A percentile compares a stretch with the other conserved stretches of the same genome.
Conservation (phyloP, 2,329 filamentous ascomycete species). For the Coleophoma cylindrospora region DNA sequence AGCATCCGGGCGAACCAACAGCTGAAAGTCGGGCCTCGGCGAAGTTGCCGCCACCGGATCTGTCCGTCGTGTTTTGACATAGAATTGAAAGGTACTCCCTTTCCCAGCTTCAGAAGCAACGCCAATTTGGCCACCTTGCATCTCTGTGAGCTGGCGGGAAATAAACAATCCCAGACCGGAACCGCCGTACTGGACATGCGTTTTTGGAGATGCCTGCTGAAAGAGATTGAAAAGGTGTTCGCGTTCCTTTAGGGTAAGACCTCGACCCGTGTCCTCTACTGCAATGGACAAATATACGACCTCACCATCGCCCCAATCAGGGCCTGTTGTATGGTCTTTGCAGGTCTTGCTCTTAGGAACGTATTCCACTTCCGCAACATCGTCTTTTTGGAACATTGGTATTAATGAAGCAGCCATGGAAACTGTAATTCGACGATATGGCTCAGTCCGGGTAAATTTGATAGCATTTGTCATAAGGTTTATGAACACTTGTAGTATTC, state of each 20-base stretch:
- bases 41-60: conserved; percentile 15
- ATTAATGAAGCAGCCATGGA: conserved; percentile 28
- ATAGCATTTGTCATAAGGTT: conserved; percentile 77
- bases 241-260: conserved; percentile 63
- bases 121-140: conserved; percentile 75
- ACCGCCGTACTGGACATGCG: conserved; percentile 74
- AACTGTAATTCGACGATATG: conserved; percentile 48
- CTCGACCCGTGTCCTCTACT: conserved; percentile 73
- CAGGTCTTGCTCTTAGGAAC: conserved; percentile 2
- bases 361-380: conserved; percentile 7
- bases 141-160: conserved; percentile 67
- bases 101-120: conserved; percentile 61
- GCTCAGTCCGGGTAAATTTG: conserved; percentile 68
- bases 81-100: conserved; percentile 68
- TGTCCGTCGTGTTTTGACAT: conserved; percentile 53
- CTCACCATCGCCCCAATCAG: conserved; percentile 25
- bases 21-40: conserved; percentile 9
- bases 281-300: conserved; percentile 66
- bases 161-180: conserved; percentile 76
- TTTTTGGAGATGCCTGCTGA: conserved; percentile 69
- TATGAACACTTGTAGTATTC: conserved; percentile 73
- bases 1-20: conserved; percentile 9
- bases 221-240: conserved; percentile 75
- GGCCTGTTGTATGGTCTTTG: conserved; percentile 7
- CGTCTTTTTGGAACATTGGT: conserved; percentile 2